Evolutionary conservation across 1,139 yeast genomes (phyloP).

Genomic region (Hemisphaericaspora lyxosophila): DNA sequence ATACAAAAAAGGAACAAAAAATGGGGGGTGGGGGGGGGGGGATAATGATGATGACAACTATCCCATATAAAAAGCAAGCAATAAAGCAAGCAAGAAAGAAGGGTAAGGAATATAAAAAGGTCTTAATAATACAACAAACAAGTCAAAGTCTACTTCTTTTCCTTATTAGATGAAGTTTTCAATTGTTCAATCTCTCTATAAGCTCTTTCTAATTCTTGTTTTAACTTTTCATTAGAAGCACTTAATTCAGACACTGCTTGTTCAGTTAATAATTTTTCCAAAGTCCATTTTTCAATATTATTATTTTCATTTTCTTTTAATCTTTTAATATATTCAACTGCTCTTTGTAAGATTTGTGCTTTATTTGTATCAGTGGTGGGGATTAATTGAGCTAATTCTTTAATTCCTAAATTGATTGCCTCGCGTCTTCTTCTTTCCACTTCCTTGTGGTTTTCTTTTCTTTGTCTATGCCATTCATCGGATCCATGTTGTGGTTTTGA

Average conservation of each 20-base stretch:
- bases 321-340: conserved; percentile 85
- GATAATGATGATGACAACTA: neutral
- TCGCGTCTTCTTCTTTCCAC: conserved; percentile 97
- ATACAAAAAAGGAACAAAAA: conserved; percentile 1
- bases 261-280: conserved; percentile 86
- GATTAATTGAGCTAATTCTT: conserved; percentile 74
- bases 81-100: neutral
- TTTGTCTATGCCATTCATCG: conserved; percentile 84
- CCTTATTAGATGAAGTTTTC: conserved; percentile 44
- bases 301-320: conserved; percentile 85
- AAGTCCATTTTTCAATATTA: conserved; percentile 89
- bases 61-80: neutral
- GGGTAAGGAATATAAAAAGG: neutral
- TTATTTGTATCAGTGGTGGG: conserved; percentile 92
- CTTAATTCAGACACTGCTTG: conserved; percentile 67
- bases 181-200: conserved; percentile 87
- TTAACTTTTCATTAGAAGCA: conserved; percentile 27
- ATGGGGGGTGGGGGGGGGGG: no score
- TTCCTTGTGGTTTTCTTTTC: conserved; percentile 93
- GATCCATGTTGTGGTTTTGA: conserved; percentile 62
- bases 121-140: neutral
- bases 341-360: conserved; percentile 83
- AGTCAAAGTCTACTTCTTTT: conserved; percentile 11
- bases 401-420: conserved; percentile 84
- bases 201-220: conserved; percentile 63